phyloP scores from a whole-genome alignment of 2,329 filamentous ascomycete genomes.

The Apiospora koreana region DNA sequence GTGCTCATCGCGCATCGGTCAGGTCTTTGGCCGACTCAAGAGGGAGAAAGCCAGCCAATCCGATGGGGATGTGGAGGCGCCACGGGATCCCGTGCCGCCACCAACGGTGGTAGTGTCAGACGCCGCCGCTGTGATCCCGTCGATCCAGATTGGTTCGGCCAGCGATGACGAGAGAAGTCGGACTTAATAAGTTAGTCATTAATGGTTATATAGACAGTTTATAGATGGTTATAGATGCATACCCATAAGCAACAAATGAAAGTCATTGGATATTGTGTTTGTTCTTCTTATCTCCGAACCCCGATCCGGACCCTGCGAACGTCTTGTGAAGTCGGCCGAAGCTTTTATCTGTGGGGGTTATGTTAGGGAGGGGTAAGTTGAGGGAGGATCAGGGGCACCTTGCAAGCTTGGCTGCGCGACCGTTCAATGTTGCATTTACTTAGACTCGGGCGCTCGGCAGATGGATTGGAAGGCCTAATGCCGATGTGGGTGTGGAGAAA shows the following conservation, averaged over 20 bases:
- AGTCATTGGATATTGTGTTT: not conserved
- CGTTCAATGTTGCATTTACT: too few species aligned
- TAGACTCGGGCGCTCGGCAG: too few species aligned
- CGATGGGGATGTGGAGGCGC: constrained; percentile 15
- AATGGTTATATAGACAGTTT: too few species aligned
- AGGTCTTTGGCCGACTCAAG: constrained; percentile 20
- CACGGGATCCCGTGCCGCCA: not conserved
- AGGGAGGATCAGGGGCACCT: not conserved
- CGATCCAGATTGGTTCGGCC: not conserved
- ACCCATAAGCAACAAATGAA: not conserved
- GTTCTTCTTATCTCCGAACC: not conserved
- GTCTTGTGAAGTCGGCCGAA: not conserved
- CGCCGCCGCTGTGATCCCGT: constrained; percentile 13
- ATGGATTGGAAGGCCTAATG: too few species aligned
- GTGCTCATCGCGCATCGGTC: constrained; percentile 21
- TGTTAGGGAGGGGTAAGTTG: not conserved
- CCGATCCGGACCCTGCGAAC: not conserved
- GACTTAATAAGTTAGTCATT: not conserved
- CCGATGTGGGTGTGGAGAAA: too few species aligned
- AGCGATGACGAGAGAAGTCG: constrained; percentile 4
- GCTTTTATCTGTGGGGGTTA: not conserved
- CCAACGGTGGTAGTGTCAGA: constrained; percentile 29
- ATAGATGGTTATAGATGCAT: not conserved
- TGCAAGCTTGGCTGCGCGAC: too few species aligned
- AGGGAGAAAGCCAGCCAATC: constrained; percentile 14